A percentile compares a stretch with the other conserved stretches of the same genome.
phyloP scores from a whole-genome alignment of 441 rosid genomes.

The Pelargonium citronellum region DNA sequence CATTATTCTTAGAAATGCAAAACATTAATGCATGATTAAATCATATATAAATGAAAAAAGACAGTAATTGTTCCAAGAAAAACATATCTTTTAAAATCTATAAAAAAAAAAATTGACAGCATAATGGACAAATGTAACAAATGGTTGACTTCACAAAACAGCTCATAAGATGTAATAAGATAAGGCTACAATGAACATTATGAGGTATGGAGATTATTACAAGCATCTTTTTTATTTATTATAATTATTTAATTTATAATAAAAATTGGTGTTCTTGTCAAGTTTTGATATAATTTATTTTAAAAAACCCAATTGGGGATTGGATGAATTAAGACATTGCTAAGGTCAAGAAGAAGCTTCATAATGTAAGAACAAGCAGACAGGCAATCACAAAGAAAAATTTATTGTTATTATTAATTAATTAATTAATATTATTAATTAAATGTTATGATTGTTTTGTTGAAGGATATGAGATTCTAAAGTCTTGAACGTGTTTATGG shows the following conservation, averaged over 20 bases:
- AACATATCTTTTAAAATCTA: too few relatives aligned
- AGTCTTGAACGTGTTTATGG: neutral
- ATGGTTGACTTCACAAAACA: conserved; percentile 6
- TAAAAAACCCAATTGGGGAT: neutral
- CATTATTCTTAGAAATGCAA: too few relatives aligned
- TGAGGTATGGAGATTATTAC: neutral
- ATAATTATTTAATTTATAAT: too few relatives aligned
- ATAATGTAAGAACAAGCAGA: neutral
- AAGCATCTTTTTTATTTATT: neutral
- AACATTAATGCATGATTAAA: too few relatives aligned
- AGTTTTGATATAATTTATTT: neutral
- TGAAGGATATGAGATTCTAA: neutral
- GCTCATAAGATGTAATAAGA: neutral
- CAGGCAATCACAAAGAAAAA: neutral
- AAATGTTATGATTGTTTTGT: neutral
- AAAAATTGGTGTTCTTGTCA: neutral
- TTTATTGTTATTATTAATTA: neutral
- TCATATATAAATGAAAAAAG: too few relatives aligned
- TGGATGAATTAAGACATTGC: neutral
- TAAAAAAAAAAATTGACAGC: neutral
- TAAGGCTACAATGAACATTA: neutral
- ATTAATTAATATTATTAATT: neutral
- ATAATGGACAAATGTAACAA: neutral
- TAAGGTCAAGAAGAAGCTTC: conserved; percentile 4
- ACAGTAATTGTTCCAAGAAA: too few relatives aligned